phyloP scores from a whole-genome alignment of 306 rosid species.

The Rosa multiflora region DNA sequence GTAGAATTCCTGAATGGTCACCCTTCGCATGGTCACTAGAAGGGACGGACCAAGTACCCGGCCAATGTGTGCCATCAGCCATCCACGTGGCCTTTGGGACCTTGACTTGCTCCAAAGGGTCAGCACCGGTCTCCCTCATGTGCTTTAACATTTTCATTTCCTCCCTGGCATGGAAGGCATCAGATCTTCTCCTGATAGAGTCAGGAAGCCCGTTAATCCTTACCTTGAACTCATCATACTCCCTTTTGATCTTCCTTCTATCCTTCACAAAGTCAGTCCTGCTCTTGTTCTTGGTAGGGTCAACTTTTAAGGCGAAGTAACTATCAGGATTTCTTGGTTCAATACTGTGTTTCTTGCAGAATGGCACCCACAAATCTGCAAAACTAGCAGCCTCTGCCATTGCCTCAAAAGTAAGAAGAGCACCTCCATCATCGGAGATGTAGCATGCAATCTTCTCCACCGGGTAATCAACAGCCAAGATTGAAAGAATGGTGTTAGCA shows the following conservation, averaged over 20 bases:
- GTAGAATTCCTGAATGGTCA: slow-evolving; percentile 93
- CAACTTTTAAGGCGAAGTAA: slow-evolving; percentile 70
- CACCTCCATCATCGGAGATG: slow-evolving; percentile 88
- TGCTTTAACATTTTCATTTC: slow-evolving; percentile 56
- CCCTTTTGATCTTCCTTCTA: slow-evolving; percentile 87
- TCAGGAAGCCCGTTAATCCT: slow-evolving; percentile 79
- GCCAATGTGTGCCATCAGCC: slow-evolving; percentile 98
- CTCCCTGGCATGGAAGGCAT: slow-evolving; percentile 63
- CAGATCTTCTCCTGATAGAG: slow-evolving; percentile 80
- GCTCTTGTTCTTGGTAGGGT: slow-evolving; percentile 82
- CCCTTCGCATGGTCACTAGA: slow-evolving; percentile 55
- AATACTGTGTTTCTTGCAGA: slow-evolving; percentile 68
- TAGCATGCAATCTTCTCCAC: slow-evolving; percentile 84
- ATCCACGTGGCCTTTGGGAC: slow-evolving; percentile 65
- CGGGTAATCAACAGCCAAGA: slow-evolving; percentile 83
- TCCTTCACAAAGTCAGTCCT: slow-evolving; percentile 81
- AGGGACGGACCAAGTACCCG: slow-evolving; percentile 62
- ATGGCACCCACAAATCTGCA: slow-evolving; percentile 93
- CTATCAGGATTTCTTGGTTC: slow-evolving; percentile 92
- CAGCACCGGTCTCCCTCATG: slow-evolving; percentile 42
- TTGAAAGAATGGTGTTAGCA: slow-evolving; percentile 88
- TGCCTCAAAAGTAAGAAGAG: slow-evolving; percentile 78
- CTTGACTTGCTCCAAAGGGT: slow-evolving; percentile 40
- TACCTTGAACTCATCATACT: slow-evolving; percentile 92
- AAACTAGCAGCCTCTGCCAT: slow-evolving; percentile 96